A percentile compares a stretch with the other conserved stretches of the same genome.
Conservation (phyloP, 805 yeast genomes). For the Diddensiella santjacobensis region DNA sequence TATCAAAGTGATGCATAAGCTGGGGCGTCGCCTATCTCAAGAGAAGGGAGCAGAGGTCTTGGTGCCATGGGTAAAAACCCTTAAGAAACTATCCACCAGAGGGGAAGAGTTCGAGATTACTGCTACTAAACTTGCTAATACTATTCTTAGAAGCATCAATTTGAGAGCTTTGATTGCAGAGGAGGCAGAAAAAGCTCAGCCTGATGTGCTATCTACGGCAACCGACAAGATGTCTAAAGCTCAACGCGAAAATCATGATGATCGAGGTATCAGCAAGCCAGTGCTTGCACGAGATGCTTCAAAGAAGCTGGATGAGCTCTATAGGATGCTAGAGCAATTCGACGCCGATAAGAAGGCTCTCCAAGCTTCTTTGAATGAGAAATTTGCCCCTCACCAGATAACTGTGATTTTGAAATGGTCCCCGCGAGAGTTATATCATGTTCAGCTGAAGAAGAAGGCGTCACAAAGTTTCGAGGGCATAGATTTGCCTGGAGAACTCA, state of each 20-base stretch:
- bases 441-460: slow-evolving; percentile 39
- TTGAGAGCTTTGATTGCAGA: slow-evolving; percentile 28
- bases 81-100: slow-evolving; percentile 19
- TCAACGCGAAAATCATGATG: not conserved
- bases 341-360: slow-evolving; percentile 27
- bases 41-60: not conserved
- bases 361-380: slow-evolving; percentile 1
- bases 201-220: slow-evolving; percentile 22
- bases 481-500: slow-evolving; percentile 25
- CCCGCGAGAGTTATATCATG: slow-evolving; percentile 44
- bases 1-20: slow-evolving; percentile 34
- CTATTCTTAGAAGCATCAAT: slow-evolving; percentile 42
- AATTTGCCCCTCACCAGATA: slow-evolving; percentile 16
- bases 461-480: slow-evolving; percentile 20
- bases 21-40: slow-evolving; percentile 20
- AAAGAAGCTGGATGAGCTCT: slow-evolving; percentile 19
- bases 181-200: slow-evolving; percentile 26
- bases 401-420: slow-evolving; percentile 39
- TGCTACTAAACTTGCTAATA: slow-evolving; percentile 35
- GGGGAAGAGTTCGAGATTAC: slow-evolving; percentile 21
- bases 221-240: slow-evolving; percentile 13
- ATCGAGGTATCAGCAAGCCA: slow-evolving; percentile 14
- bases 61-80: slow-evolving; percentile 8
- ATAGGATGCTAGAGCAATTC: slow-evolving; percentile 29
- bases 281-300: slow-evolving; percentile 21